Percentiles rank a stretch among this genome's conserved stretches.
Conservation (phyloP, 805 yeast genomes). For the Starmerella roubikii region DNA sequence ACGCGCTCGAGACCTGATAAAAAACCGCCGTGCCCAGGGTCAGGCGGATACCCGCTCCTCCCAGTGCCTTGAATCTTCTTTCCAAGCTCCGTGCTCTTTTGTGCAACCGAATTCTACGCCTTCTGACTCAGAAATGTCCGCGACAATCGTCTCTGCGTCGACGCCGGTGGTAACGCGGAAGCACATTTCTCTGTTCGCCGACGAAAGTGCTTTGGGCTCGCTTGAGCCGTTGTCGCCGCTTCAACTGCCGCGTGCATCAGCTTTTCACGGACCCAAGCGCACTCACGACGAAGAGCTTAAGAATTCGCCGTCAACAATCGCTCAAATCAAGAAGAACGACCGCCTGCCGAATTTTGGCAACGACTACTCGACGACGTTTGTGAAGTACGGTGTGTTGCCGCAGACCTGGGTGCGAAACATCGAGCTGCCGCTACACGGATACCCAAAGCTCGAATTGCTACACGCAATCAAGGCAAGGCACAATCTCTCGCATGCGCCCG, state of each 20-base stretch:
- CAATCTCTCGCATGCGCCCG: constrained; percentile 37
- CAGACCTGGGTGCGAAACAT: constrained; percentile 52
- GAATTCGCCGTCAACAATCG: no score
- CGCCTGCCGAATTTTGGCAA: constrained; percentile 35
- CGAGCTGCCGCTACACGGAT: constrained; percentile 59
- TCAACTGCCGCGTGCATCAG: no score
- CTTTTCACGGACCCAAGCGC: no score
- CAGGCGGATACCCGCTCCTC: background rate
- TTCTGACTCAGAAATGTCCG: background rate
- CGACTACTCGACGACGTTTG: constrained; percentile 48
- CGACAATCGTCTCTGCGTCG: background rate
- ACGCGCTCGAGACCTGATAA: no score
- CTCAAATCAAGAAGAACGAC: background rate
- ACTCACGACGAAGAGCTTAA: no score
- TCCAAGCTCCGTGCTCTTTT: no score
- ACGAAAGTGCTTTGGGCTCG: no score
- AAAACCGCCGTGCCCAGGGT: background rate
- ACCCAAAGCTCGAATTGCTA: constrained; percentile 65
- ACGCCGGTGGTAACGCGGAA: background rate
- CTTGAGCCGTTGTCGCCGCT: no score
- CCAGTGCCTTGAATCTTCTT: no score
- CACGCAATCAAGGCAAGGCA: constrained; percentile 54
- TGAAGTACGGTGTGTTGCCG: constrained; percentile 41
- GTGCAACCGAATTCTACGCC: no score
- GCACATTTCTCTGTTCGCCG: no score